These are phyloP conservation scores for Bipolaris victoriae DNA, from an alignment of 2,329 filamentous ascomycete species.

Conservation along the genomic window DNA sequence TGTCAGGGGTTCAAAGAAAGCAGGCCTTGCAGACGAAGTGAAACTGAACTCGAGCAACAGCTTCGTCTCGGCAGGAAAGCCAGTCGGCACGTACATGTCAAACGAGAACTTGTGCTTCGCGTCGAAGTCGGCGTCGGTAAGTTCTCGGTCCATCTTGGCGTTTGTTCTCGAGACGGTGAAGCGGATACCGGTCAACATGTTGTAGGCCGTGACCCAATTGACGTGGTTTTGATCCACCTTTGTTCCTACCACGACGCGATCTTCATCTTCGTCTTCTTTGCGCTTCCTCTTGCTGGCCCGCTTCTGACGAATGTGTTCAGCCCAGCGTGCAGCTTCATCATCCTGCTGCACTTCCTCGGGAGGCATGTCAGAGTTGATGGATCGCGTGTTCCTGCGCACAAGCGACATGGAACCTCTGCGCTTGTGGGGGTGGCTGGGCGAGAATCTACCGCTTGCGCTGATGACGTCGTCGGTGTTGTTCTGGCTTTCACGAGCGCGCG, in stretches of 20 bases:
- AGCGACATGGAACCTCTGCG: constrained; percentile 85
- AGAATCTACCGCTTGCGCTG: constrained; percentile 80
- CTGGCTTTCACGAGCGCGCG: constrained; percentile 70
- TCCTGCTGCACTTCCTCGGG: constrained; percentile 85
- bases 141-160: constrained; percentile 88
- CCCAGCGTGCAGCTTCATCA: constrained; percentile 89
- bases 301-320: constrained; percentile 91
- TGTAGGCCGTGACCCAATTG: constrained; percentile 98
- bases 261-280: constrained; percentile 89
- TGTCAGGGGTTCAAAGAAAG: background rate
- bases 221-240: constrained; percentile 97
- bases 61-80: constrained; percentile 25
- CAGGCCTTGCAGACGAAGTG: constrained; percentile 20
- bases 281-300: constrained; percentile 83
- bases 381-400: constrained; percentile 79
- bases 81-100: constrained; percentile 75
- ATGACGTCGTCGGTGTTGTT: constrained; percentile 63
- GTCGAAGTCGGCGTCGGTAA: constrained; percentile 91
- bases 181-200: constrained; percentile 98
- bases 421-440: constrained; percentile 67
- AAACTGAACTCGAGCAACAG: constrained; percentile 22
- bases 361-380: constrained; percentile 81
- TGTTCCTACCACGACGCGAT: constrained; percentile 87
- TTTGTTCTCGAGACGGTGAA: constrained; percentile 96
- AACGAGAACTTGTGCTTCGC: constrained; percentile 98